A percentile compares a stretch with the other conserved stretches of the same genome.
Conservation (phyloP, 352 stramenopile genomes). For the Phytophthora europaea region DNA sequence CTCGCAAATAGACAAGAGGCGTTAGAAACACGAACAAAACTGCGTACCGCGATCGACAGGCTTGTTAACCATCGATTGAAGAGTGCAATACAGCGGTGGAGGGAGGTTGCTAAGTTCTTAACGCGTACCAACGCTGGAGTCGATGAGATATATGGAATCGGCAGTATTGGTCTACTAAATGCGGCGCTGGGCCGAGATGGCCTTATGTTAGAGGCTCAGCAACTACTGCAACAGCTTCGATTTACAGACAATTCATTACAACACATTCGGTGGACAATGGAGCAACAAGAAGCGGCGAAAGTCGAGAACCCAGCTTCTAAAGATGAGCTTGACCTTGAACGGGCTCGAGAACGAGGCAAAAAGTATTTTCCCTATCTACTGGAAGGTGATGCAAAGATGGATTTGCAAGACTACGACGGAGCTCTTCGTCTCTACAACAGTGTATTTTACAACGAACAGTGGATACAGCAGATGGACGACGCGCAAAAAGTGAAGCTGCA, state of each 20-base stretch:
- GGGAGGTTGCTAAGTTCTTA: slow-evolving; percentile 31
- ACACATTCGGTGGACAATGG: slow-evolving; percentile 50
- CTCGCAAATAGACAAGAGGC: slow-evolving; percentile 50
- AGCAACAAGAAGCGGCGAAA: slow-evolving; percentile 41
- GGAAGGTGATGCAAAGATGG: slow-evolving; percentile 71
- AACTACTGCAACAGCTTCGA: slow-evolving; percentile 54
- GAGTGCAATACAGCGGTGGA: slow-evolving; percentile 43
- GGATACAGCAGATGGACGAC: slow-evolving; percentile 50
- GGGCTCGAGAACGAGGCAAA: slow-evolving; percentile 27
- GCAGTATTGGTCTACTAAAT: slow-evolving; percentile 58
- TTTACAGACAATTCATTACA: slow-evolving; percentile 49
- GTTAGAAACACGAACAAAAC: slow-evolving; percentile 49
- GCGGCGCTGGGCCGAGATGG: slow-evolving; percentile 60
- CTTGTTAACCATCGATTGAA: slow-evolving; percentile 40
- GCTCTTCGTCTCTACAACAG: slow-evolving; percentile 55
- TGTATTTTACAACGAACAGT: slow-evolving; percentile 50
- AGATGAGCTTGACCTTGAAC: slow-evolving; percentile 4
- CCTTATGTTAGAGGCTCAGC: slow-evolving; percentile 56
- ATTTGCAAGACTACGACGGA: slow-evolving; percentile 57
- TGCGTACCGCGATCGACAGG: slow-evolving; percentile 37
- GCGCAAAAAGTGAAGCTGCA: slow-evolving; percentile 43
- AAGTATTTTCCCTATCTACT: slow-evolving; percentile 60
- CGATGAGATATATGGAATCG: slow-evolving; percentile 45
- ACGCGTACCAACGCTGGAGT: slow-evolving; percentile 20
- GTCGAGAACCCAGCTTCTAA: slow-evolving; percentile 7